These are phyloP conservation scores for Conidiobolus incongruus DNA, from an alignment of 371 early-diverging fungal species.

Conservation along the genomic window DNA sequence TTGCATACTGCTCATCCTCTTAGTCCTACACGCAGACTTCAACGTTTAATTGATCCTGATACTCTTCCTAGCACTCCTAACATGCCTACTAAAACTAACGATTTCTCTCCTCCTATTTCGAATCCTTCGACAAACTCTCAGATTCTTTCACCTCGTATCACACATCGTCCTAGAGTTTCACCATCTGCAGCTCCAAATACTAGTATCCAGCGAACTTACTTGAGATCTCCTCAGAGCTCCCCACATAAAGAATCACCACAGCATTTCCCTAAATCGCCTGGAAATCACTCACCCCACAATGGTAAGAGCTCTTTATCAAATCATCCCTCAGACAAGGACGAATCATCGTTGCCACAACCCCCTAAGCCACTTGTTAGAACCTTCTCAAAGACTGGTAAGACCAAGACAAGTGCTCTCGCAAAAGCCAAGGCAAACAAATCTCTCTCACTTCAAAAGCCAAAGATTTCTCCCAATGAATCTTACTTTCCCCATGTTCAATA, in stretches of 20 bases:
- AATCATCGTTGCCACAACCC: constrained; percentile 1
- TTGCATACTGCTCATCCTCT: background rate
- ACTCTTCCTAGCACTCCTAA: too few relatives aligned
- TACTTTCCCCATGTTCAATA: constrained; percentile 20
- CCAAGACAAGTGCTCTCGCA: background rate
- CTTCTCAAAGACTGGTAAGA: background rate
- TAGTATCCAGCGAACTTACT: background rate
- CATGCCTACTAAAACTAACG: background rate
- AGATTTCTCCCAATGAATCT: constrained; percentile 7
- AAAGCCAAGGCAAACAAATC: background rate
- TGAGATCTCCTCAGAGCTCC: background rate
- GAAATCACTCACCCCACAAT: background rate
- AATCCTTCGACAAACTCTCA: background rate
- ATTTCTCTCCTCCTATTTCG: background rate
- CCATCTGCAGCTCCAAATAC: background rate
- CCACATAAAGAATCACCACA: background rate
- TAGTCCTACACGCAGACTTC: background rate
- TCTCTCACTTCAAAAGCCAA: constrained; percentile 1
- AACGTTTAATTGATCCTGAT: too few relatives aligned
- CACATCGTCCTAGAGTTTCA: background rate
- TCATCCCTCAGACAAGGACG: background rate
- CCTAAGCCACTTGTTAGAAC: constrained; percentile 2
- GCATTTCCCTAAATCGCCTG: too few relatives aligned
- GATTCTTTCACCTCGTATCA: background rate
- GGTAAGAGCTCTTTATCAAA: background rate